A percentile compares a stretch with the other conserved stretches of the same genome.
Conservation (phyloP, 129 eudicot genomes). For the Escallonia herrerae region DNA sequence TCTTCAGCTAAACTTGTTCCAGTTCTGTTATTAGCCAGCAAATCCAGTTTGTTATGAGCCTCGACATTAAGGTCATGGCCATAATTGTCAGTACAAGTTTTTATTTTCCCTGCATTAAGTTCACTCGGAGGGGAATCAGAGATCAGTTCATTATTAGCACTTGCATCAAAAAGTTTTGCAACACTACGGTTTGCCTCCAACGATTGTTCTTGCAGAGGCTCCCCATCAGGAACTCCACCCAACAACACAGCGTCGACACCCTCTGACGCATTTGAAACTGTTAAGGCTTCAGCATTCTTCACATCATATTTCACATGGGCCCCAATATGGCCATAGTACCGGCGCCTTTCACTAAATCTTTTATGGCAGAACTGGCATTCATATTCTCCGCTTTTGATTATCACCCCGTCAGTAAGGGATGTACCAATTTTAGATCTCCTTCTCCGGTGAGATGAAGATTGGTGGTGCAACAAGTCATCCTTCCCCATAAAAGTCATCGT, state of each 20-base stretch:
- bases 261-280: constrained; percentile 17
- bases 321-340: constrained; percentile 55
- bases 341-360: constrained; percentile 29
- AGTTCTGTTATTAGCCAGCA: not conserved
- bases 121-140: constrained; percentile 12
- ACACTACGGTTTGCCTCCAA: constrained; percentile 4
- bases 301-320: constrained; percentile 36
- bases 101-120: constrained; percentile 11
- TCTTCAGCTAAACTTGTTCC: constrained; percentile 19
- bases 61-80: constrained; percentile 23
- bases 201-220: constrained; percentile 7
- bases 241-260: constrained; percentile 13
- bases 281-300: constrained; percentile 33
- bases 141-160: constrained; percentile 20
- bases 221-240: constrained; percentile 11
- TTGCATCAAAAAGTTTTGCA: constrained; percentile 21
- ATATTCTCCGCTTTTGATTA: constrained; percentile 52
- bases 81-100: constrained; percentile 17
- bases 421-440: constrained; percentile 33
- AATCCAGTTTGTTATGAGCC: constrained; percentile 23
- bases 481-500: constrained; percentile 40
- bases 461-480: constrained; percentile 42
- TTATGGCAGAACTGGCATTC: constrained; percentile 56
- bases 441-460: constrained; percentile 36
- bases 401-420: constrained; percentile 37